phyloP scores from a whole-genome alignment of 225 moss, liverwort and hornwort genomes.

The Marchantia paleacea region DNA sequence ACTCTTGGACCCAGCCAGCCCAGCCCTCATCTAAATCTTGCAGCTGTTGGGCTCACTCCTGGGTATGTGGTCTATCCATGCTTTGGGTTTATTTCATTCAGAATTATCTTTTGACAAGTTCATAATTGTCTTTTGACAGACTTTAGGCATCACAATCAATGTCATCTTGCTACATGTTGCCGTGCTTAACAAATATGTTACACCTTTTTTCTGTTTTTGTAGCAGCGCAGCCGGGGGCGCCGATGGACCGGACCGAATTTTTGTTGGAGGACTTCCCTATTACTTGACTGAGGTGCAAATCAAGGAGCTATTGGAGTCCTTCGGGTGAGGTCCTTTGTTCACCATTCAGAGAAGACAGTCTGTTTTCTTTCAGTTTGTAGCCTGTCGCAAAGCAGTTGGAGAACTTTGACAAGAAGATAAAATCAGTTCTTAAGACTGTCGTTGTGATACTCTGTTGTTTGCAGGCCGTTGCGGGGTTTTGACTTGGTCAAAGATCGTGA shows the following conservation, averaged over 20 bases:
- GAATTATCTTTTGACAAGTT: too few species aligned
- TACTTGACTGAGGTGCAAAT: constrained; percentile 95
- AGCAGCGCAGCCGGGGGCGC: constrained; percentile 83
- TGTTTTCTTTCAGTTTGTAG: neutral
- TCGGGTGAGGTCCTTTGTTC: constrained; percentile 61
- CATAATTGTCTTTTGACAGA: neutral
- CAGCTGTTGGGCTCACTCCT: constrained; percentile 92
- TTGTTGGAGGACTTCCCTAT: constrained; percentile 89
- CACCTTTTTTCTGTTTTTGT: constrained; percentile 15
- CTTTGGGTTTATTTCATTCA: neutral
- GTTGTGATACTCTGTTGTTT: neutral
- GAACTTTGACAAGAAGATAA: neutral
- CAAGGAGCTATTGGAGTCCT: constrained; percentile 90
- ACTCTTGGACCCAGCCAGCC: constrained; percentile 99
- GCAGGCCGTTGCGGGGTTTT: constrained; percentile 86
- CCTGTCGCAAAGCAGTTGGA: neutral
- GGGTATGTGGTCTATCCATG: constrained; percentile 47
- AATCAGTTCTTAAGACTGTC: neutral
- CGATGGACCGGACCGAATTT: constrained; percentile 92
- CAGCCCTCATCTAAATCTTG: constrained; percentile 88
- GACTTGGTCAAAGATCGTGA: constrained; percentile 98
- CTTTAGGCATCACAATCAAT: neutral
- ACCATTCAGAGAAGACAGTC: too few species aligned
- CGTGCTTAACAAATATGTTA: constrained; percentile 24
- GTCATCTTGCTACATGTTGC: neutral